These are phyloP conservation scores for Solanum hybrid DNA, from an alignment of 305 asterid genomes.

Conservation along the genomic window DNA sequence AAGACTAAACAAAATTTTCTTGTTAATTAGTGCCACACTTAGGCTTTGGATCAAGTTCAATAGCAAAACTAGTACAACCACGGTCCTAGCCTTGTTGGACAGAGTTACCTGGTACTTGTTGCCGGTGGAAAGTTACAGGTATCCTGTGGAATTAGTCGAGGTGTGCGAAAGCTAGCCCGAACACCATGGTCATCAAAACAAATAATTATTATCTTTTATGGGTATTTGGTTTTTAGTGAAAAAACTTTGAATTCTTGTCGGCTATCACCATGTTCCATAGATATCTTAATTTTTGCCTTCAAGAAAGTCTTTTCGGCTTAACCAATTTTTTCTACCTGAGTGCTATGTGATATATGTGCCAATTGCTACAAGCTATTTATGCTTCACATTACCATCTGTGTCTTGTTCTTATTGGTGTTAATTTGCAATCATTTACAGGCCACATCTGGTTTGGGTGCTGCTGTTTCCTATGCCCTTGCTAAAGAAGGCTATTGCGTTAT, in stretches of 20 bases:
- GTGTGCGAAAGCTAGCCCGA: neutral
- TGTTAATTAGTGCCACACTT: neutral
- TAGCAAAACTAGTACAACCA: neutral
- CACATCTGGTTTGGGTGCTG: conserved; percentile 89
- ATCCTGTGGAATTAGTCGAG: neutral
- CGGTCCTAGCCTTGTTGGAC: neutral
- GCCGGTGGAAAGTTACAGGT: neutral
- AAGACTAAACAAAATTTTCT: neutral
- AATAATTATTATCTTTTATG: neutral
- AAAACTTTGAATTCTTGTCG: neutral
- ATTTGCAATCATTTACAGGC: conserved; percentile 39
- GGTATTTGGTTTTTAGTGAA: neutral
- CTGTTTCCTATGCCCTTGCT: conserved; percentile 65
- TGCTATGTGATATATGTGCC: neutral
- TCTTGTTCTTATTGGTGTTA: neutral
- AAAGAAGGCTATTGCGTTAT: conserved; percentile 65
- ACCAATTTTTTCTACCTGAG: neutral
- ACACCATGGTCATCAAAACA: neutral
- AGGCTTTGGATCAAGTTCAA: neutral
- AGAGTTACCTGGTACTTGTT: neutral
- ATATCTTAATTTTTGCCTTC: neutral
- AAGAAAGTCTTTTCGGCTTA: neutral
- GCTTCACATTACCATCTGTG: neutral
- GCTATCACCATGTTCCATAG: neutral
- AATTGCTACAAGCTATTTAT: neutral